These are phyloP conservation scores for Fusarium anthophilum DNA, from an alignment of 2,329 filamentous ascomycete genomes.

Conservation along the genomic window DNA sequence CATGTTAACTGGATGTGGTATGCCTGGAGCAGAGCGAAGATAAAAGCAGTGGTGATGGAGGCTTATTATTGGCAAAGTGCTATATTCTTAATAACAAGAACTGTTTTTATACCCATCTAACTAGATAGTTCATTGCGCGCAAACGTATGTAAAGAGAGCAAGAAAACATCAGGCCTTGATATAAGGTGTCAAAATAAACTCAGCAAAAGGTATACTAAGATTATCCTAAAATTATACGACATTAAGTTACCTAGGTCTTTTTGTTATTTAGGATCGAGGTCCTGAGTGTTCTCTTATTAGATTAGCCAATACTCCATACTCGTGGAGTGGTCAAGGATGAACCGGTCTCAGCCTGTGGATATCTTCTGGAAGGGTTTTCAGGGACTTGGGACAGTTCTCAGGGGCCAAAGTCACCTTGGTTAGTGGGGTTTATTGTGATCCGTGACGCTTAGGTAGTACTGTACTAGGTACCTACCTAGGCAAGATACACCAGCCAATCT, in stretches of 20 bases:
- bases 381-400: conserved; percentile 25
- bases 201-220: not conserved
- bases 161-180: not conserved
- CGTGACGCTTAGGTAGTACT: not conserved
- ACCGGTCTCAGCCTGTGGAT: not conserved
- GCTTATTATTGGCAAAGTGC: not conserved
- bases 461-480: not conserved
- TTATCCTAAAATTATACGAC: not conserved
- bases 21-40: not conserved
- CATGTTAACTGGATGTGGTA: not conserved
- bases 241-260: not conserved
- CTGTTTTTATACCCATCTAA: not conserved
- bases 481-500: conserved; percentile 15
- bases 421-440: conserved; percentile 11
- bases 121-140: not conserved
- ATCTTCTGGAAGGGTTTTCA: conserved; percentile 35
- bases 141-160: not conserved
- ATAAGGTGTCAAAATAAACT: not conserved
- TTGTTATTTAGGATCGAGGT: not conserved
- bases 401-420: conserved; percentile 3
- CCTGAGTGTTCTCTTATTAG: not conserved
- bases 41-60: not conserved
- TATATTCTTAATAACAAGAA: not conserved
- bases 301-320: not conserved
- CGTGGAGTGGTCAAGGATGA: not conserved